A percentile compares a stretch with the other conserved stretches of the same genome.
phyloP scores from a whole-genome alignment of 1,139 yeast species.

The Yamadazyma spencermartinsiae region DNA sequence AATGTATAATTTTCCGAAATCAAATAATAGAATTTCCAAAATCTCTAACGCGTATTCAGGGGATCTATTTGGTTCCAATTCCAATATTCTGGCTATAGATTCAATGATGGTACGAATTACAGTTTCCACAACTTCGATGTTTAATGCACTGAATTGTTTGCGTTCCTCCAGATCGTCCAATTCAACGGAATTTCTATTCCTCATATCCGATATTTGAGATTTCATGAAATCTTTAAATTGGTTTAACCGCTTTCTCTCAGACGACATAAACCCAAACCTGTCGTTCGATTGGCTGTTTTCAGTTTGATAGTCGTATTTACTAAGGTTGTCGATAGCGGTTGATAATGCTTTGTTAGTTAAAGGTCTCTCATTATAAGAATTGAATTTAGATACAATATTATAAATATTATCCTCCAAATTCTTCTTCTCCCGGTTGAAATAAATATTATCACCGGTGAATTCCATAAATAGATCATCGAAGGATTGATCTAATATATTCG shows the following conservation, averaged over 20 bases:
- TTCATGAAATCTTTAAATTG: conserved; percentile 45
- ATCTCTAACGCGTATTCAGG: conserved; percentile 67
- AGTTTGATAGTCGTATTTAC: conserved; percentile 26
- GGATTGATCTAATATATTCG: conserved; percentile 66
- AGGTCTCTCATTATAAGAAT: conserved; percentile 51
- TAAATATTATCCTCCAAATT: conserved; percentile 65
- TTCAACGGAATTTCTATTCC: conserved; percentile 25
- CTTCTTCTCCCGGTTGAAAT: conserved; percentile 72
- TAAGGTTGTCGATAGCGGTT: conserved; percentile 41
- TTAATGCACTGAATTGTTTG: conserved; percentile 33
- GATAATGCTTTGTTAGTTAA: conserved; percentile 48
- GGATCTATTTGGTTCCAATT: conserved; percentile 64
- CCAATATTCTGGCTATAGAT: conserved; percentile 75
- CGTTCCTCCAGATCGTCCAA: conserved; percentile 22
- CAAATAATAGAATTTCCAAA: conserved; percentile 65
- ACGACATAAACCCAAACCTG: conserved; percentile 34
- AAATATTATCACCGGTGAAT: conserved; percentile 65
- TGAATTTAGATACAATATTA: conserved; percentile 50
- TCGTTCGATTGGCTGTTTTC: conserved; percentile 22
- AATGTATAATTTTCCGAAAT: conserved; percentile 72
- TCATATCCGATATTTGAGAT: conserved; percentile 30
- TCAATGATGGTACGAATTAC: conserved; percentile 76
- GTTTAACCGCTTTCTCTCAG: conserved; percentile 41
- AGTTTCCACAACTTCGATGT: conserved; percentile 55
- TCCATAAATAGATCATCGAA: conserved; percentile 72